Evolutionary conservation across 2,329 filamentous ascomycete species (phyloP), one percentile per base, ranked within the genome.

Genomic region (Blastomyces emzantsi): DNA sequence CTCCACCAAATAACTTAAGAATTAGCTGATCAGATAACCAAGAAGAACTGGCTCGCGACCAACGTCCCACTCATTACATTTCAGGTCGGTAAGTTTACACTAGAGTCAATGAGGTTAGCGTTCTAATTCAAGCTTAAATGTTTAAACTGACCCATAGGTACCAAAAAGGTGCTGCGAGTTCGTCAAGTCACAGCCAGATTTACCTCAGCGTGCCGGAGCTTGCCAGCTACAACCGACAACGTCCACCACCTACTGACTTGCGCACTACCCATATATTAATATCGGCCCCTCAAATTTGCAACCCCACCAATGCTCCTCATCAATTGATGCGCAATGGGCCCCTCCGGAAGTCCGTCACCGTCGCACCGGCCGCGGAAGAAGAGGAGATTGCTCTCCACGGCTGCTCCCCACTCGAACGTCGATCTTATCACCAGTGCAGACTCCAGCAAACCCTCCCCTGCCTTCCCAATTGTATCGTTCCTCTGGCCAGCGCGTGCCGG

Each of bases 401-500:
- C 69, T 25, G 70, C 72, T 60, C 71, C 73, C 51, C 74, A 74
- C 64, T 75, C 75, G 41, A 78, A 77, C 63, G 75, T 77, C 66
- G 73, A 77, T 64, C 71, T 80, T 57, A 75, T 76, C 41, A 61
- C 80, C 64, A 78, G 82, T 66, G 64, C 75, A 5, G 74, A 74
- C 54, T 78, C 79, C 47, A 77, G 79, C 60, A 74, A 75, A 59
- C 76, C 80, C 63, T 76, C 75, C 52, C 93, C 93, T 41, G 85
- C 90, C 3, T 97, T 97, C 72, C 93, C 94, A 51, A 83, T 99
- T 28, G 92, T 91, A 1, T 88, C 92, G n/a, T 93, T 99, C 72
- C 84, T 99, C 60, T 96, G 93, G 90, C 92, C 92, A 60, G 90
- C 92, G 28, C 88, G 92, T 67, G 88, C 88, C 61, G 78, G 78